Conservation (phyloP, 1,139 yeast genomes). For the Suhomyces terraborum region DNA sequence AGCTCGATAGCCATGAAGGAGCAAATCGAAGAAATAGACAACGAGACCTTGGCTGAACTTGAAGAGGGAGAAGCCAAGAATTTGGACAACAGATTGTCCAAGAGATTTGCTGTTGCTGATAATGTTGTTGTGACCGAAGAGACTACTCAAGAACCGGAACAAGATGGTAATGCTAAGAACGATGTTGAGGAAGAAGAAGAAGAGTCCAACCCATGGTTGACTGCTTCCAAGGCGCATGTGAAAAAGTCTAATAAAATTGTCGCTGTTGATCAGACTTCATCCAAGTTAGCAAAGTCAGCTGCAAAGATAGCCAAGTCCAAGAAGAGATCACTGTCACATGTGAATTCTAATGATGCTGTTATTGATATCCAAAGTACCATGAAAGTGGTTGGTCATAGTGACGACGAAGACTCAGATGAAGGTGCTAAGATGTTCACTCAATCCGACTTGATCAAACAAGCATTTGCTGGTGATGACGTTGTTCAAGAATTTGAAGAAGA, state of each 20-base stretch:
- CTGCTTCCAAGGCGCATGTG: constrained; percentile 35
- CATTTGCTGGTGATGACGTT: constrained; percentile 97
- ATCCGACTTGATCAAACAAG: constrained; percentile 79
- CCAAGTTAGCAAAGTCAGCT: constrained; percentile 55
- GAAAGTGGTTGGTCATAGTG: constrained; percentile 35
- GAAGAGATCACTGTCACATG: constrained; percentile 36
- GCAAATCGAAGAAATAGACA: constrained; percentile 45
- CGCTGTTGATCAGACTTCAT: constrained; percentile 59
- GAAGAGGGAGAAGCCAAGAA: constrained; percentile 56
- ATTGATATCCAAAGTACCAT: constrained; percentile 55
- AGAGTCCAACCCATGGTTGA: constrained; percentile 73
- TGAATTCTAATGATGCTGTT: constrained; percentile 34
- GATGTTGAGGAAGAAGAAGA: constrained; percentile 20
- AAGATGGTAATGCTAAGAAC: constrained; percentile 10
- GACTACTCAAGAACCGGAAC: constrained; percentile 11
- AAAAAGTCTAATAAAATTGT: constrained; percentile 56
- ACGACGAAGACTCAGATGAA: constrained; percentile 37
- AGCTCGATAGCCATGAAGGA: constrained; percentile 50
- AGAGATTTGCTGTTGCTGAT: constrained; percentile 25
- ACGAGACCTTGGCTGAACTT: constrained; percentile 48
- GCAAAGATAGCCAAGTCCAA: constrained; percentile 53
- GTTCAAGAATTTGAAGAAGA: constrained; percentile 76
- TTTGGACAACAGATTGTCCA: constrained; percentile 42
- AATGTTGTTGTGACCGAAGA: constrained; percentile 6
- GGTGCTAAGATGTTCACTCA: constrained; percentile 61